Evolutionary conservation across 1,284 basidiomycete genomes (phyloP).

Genomic region (Cutaneotrichosporon arboriforme): DNA sequence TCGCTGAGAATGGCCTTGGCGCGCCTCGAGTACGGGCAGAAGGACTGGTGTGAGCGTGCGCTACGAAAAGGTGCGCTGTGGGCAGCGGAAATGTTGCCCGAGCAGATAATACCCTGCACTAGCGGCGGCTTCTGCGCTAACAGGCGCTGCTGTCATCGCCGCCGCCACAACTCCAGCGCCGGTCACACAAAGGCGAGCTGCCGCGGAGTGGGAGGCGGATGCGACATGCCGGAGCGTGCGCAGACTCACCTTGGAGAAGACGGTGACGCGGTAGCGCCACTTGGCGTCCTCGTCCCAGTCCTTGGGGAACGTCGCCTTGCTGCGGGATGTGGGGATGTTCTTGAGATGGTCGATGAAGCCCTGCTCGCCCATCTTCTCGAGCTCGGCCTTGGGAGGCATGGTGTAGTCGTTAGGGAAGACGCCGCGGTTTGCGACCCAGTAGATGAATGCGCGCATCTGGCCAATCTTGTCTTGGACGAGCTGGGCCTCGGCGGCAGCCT

Average conservation of each 20-base stretch:
- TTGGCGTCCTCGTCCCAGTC: slow-evolving; percentile 37
- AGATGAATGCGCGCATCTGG: slow-evolving; percentile 34
- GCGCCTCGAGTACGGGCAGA: slow-evolving; percentile 46
- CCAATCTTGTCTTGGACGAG: not conserved
- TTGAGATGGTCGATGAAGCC: slow-evolving; percentile 20
- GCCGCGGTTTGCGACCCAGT: slow-evolving; percentile 41
- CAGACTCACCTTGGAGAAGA: slow-evolving; percentile 45
- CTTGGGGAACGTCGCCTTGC: slow-evolving; percentile 20
- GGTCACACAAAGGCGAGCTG: no score
- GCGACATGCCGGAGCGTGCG: no score
- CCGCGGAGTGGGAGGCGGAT: no score
- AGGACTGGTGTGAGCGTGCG: slow-evolving; percentile 25
- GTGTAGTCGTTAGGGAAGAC: slow-evolving; percentile 28
- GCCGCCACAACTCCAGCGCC: no score
- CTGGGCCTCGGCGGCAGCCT: slow-evolving; percentile 10
- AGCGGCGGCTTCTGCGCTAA: no score
- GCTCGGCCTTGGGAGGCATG: slow-evolving; percentile 20
- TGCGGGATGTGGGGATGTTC: slow-evolving; percentile 14
- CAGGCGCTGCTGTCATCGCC: no score
- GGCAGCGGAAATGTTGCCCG: not conserved
- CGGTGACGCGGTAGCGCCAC: slow-evolving; percentile 30
- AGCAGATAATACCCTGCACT: no score
- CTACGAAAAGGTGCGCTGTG: no score
- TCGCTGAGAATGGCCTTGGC: slow-evolving; percentile 41
- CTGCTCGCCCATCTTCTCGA: slow-evolving; percentile 27